Evolutionary conservation across 805 yeast species (phyloP).

Genomic region (Teunomyces tritomae): DNA sequence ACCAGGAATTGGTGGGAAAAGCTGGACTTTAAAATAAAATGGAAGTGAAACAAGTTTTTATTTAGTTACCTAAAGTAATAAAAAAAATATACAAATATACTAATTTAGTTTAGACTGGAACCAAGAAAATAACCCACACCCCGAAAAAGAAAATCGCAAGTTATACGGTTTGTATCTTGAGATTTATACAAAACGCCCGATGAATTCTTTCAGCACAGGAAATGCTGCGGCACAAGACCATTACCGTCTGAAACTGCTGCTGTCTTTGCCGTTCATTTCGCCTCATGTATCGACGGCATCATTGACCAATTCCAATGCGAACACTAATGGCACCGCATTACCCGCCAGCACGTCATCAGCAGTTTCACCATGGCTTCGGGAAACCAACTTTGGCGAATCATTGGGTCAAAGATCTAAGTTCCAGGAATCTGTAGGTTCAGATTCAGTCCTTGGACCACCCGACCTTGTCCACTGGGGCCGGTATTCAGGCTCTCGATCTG

Average conservation of each 20-base stretch:
- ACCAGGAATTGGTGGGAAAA: conserved; percentile 1
- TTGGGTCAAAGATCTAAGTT: conserved; percentile 23
- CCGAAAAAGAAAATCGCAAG: not conserved
- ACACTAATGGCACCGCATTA: conserved; percentile 1
- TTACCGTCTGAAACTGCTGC: conserved; percentile 31
- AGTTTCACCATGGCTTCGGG: conserved; percentile 25
- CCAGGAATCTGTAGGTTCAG: conserved; percentile 15
- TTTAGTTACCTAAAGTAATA: conserved; percentile 13
- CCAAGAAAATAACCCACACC: not conserved
- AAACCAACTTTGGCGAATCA: conserved; percentile 27
- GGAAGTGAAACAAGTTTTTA: no score
- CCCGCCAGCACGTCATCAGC: conserved; percentile 9
- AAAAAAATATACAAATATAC: not conserved
- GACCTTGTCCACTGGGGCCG: conserved; percentile 40
- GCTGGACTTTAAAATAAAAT: not conserved
- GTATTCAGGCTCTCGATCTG: conserved; percentile 29
- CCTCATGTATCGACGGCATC: conserved; percentile 7
- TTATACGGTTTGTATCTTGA: not conserved
- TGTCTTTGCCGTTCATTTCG: conserved; percentile 6
- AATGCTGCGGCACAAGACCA: conserved; percentile 50
- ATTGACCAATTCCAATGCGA: not conserved
- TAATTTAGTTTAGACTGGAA: not conserved
- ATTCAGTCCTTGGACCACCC: conserved; percentile 29
- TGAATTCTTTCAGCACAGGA: not conserved
- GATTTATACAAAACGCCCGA: not conserved